Base-by-base conservation (phyloP, 176 grass and related monocot species). In the Musa troglodytarum region DNA sequence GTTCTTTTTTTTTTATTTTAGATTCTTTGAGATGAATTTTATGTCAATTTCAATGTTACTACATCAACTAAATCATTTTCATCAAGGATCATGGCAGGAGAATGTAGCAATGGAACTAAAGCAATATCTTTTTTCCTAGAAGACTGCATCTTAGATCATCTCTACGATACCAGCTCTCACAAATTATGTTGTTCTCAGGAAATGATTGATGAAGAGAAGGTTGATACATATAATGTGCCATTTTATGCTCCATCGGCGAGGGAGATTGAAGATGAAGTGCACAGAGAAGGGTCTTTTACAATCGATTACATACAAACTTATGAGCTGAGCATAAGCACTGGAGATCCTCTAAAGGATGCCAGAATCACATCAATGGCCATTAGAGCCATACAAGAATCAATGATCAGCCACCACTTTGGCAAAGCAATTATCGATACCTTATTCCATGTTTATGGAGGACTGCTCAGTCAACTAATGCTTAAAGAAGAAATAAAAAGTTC, bases 351-450 rank as follows among this genome's bases (percentile, higher is more conserved):
- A 80, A 81, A 86, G 85, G 96, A 99, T 75, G 91, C 86, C 63
- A 78, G 66, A 52, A 85, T 88, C 73, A 82, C 89, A 73, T 87
- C 96, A 11, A 89, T 88, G 96, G 84, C 88, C 11, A 88, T 99
- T 77, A 87, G 96, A 71, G 88, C 96, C 14, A 92, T 99, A 69
- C 96, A 99, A 76, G 91, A 95, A 81, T 89, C 96, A 7, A 99
- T 99, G 88, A 88, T 99, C 22, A 82, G 81, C 80, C 88, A 99
- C 84, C 91, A 95, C 75, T 99, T 99, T 83, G 96, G 91, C 1
- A 52, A 73, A 8, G 81, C 82, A 50, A 83, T 91, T 71, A 82
- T 99, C 7, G 96, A 95, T 72, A 69, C 75, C 63, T 81, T 95
- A 0, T 95, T 99, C 74, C 74, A 86, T 29, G 84, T 64, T 80